Conservation (phyloP, 2,329 filamentous ascomycete genomes). For the Penicillium capsulatum region DNA sequence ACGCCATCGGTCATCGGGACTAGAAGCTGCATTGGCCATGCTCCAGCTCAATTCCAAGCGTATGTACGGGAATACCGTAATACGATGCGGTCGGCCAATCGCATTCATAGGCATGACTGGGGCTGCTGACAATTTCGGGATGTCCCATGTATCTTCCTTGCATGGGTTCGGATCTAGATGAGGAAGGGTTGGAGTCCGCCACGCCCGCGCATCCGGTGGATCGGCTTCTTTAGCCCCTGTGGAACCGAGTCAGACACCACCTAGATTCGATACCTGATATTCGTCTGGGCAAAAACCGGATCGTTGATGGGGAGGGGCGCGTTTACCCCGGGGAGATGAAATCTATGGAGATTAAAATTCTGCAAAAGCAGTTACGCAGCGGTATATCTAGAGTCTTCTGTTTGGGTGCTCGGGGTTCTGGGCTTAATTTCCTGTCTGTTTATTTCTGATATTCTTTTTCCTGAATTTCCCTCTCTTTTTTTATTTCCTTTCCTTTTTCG, state of each 20-base stretch:
- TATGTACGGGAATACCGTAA: constrained; percentile 17
- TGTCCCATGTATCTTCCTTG: constrained; percentile 24
- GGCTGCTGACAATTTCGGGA: constrained; percentile 15
- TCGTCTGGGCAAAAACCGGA: no score
- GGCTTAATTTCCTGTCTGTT: not conserved
- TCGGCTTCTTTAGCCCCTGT: constrained; percentile 17
- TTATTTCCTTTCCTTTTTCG: not conserved
- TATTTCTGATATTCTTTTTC: not conserved
- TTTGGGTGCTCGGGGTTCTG: no score
- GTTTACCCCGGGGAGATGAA: no score
- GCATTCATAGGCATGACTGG: constrained; percentile 1
- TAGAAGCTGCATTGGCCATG: constrained; percentile 20
- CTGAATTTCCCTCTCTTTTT: no score
- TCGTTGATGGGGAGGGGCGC: no score
- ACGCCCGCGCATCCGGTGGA: constrained; percentile 12
- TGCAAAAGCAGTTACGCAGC: not conserved
- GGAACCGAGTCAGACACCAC: constrained; percentile 21
- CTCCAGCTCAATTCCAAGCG: constrained; percentile 16
- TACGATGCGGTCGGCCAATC: constrained; percentile 9
- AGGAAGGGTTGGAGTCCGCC: constrained; percentile 15
- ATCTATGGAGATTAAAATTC: not conserved
- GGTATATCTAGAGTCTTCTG: not conserved
- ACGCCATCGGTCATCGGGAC: constrained; percentile 19
- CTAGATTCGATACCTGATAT: not conserved
- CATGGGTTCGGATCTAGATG: constrained; percentile 24